Evolutionary conservation across 129 eudicot species (phyloP).

Genomic region (Flaveria bidentis): DNA sequence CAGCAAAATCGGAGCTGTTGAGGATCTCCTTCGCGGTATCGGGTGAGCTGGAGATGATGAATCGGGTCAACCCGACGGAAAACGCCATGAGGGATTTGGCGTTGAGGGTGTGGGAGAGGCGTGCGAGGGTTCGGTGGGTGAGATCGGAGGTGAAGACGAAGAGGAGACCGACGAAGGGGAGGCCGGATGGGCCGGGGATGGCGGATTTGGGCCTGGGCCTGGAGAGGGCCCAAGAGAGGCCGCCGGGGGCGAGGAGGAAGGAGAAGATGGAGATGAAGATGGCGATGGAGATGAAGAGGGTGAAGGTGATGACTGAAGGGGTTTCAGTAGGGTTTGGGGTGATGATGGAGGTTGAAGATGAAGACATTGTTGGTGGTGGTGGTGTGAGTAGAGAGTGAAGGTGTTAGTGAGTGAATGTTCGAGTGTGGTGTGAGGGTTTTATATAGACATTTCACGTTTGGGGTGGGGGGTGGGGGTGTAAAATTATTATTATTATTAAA

Average conservation of each 20-base stretch:
- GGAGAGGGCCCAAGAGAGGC: slow-evolving; percentile 83
- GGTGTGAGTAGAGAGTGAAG: background rate
- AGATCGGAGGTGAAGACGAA: slow-evolving; percentile 49
- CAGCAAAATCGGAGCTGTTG: slow-evolving; percentile 69
- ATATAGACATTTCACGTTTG: background rate
- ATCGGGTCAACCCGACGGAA: slow-evolving; percentile 82
- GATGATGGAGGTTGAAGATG: slow-evolving; percentile 10
- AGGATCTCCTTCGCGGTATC: slow-evolving; percentile 75
- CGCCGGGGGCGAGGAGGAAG: slow-evolving; percentile 79
- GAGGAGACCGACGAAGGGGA: slow-evolving; percentile 60
- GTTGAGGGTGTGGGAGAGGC: slow-evolving; percentile 34
- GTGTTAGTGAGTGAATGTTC: background rate
- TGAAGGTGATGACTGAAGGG: slow-evolving; percentile 28
- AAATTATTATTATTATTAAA: too few species aligned
- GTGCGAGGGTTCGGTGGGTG: slow-evolving; percentile 53
- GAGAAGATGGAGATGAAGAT: slow-evolving; percentile 46
- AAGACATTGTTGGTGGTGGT: background rate
- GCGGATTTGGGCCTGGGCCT: slow-evolving; percentile 43
- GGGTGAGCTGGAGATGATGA: slow-evolving; percentile 62
- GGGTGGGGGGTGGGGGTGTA: too few species aligned
- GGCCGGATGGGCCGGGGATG: slow-evolving; percentile 86
- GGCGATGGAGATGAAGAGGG: slow-evolving; percentile 30
- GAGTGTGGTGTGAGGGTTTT: slow-evolving; percentile 7
- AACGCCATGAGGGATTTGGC: slow-evolving; percentile 70
- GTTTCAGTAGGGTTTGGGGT: background rate